Evolutionary conservation across 1,284 basidiomycete genomes (phyloP), one percentile per base, ranked within the genome.

Genomic region (Papiliotrema fonsecae): DNA sequence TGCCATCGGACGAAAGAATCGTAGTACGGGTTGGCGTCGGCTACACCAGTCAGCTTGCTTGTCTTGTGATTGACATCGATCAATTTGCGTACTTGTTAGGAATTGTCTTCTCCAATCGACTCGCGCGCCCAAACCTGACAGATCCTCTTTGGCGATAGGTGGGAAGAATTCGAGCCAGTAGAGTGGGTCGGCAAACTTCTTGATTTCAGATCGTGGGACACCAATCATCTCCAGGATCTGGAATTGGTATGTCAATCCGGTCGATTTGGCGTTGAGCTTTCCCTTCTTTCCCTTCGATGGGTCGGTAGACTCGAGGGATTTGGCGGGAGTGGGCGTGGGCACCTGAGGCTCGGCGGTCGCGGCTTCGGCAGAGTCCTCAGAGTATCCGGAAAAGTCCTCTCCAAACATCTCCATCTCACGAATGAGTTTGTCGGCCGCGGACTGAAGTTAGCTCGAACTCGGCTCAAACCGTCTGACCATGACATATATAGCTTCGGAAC

Each of bases 1-100:
- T 99, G 96, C 96, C 96, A 99, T 46, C 93, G 86, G 38, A 98
- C 91, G 65, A 99, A 98, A 4, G 87, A 76, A 75, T 98, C 96
- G 72, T 91, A 99, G 77, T 96, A 99, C 0, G 92, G 96, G 75
- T 98, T 98, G 38, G 86, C 84, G 55, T 92, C 87, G 26, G 96
- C 70, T 73, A 10, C 18, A 9, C 16, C 25, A 19, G 42, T 61
- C 25, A 60, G 55, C 52, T 27, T 42, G 6, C 10, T 21, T 22
- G 5, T 32, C 18, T 38, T 19, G 24, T 0, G 21, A 26, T 34
- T 13, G 11, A 27, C 30, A 16, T 22, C 18, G 27, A 45, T 28
- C 13, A 19, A 30, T 27, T 13, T 4, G 52, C 69, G 22, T 48
- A 73, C 70, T 74, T 13, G 94, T 98, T 58, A 97, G 76, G 78